Percentiles rank a stretch among this genome's conserved stretches.
These are phyloP conservation scores for Suillus tomentosus DNA, from an alignment of 768 basidiomycete genomes.

Conservation along the genomic window DNA sequence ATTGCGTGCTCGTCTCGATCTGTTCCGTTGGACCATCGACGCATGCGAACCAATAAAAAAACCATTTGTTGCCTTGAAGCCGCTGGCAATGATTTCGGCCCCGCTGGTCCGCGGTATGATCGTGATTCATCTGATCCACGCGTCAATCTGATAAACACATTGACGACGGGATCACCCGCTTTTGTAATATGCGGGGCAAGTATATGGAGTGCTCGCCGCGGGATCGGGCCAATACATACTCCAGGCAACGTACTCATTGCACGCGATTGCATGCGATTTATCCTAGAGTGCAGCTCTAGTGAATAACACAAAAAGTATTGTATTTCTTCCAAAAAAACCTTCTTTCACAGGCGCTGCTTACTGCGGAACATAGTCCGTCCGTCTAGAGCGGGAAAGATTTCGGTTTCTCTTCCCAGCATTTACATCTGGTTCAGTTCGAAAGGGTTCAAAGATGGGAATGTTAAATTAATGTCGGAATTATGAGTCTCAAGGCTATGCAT, in stretches of 20 bases:
- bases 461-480: neutral
- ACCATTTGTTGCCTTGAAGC: slow-evolving; percentile 4
- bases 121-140: slow-evolving; percentile 58
- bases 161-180: neutral
- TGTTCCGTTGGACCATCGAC: neutral
- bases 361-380: neutral
- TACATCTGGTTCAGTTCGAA: neutral
- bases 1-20: slow-evolving; percentile 6
- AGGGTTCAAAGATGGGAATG: neutral
- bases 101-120: slow-evolving; percentile 49
- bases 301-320: neutral
- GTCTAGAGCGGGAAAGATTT: neutral
- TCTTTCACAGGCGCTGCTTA: neutral
- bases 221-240: neutral
- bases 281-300: neutral
- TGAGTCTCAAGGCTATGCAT: neutral
- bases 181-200: neutral
- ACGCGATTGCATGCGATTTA: neutral
- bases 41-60: neutral
- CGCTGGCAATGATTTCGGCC: slow-evolving; percentile 48
- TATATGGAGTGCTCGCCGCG: neutral
- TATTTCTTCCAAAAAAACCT: neutral
- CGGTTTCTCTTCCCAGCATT: neutral
- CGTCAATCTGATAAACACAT: slow-evolving; percentile 7
- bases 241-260: neutral